These are phyloP conservation scores for Przewalskia tangutica DNA, from an alignment of 257 asterid species.

Conservation along the genomic window DNA sequence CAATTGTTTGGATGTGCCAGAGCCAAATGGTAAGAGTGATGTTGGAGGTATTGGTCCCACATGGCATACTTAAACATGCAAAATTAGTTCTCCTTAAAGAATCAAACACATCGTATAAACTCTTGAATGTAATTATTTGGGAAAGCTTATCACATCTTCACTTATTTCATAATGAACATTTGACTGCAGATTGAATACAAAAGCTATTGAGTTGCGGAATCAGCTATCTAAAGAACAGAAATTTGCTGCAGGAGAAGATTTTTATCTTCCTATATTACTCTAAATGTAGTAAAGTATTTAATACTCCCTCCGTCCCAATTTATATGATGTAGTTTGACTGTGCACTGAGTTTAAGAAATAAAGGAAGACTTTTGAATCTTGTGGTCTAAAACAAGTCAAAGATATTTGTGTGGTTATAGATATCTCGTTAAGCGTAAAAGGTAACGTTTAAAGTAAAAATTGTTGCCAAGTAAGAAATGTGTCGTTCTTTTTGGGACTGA, in stretches of 20 bases:
- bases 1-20: neutral
- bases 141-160: neutral
- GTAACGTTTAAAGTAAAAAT: too few species aligned
- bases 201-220: conserved; percentile 49
- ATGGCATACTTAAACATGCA: neutral
- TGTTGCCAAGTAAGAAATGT: too few species aligned
- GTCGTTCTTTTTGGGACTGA: too few species aligned
- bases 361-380: too few species aligned
- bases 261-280: neutral
- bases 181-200: conserved; percentile 55
- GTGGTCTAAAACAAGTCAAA: too few species aligned
- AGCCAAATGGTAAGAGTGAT: neutral
- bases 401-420: too few species aligned
- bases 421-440: too few species aligned
- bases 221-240: conserved; percentile 51
- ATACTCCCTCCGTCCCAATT: too few species aligned
- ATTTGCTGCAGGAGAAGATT: conserved; percentile 47
- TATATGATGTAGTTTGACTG: too few species aligned
- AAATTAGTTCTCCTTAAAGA: neutral
- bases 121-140: neutral
- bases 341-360: too few species aligned
- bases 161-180: neutral
- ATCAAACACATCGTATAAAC: neutral
- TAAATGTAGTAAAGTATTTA: neutral
- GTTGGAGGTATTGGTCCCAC: neutral